Percentiles rank a stretch among this genome's conserved stretches.
These are phyloP conservation scores for Paramarasmius palmivorus DNA, from an alignment of 1,284 basidiomycete species.

Conservation along the genomic window DNA sequence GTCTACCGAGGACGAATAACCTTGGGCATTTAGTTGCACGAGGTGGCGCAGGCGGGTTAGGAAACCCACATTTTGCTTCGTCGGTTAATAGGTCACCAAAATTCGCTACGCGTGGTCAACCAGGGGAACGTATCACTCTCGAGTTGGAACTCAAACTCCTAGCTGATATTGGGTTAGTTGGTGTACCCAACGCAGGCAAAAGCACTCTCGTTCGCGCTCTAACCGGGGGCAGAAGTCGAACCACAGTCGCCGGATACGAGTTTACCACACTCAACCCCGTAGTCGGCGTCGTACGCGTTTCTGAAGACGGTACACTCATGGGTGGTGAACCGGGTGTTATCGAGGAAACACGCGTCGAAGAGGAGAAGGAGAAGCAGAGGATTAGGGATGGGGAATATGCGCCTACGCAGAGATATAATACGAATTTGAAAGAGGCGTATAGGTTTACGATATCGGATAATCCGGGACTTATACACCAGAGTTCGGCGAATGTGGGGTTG, in stretches of 20 bases:
- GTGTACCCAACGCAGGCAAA: conserved; percentile 93
- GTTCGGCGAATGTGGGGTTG: conserved; percentile 88
- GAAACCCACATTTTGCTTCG: conserved; percentile 86
- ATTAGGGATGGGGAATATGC: conserved; percentile 55
- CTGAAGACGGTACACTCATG: conserved; percentile 77
- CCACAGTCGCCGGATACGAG: conserved; percentile 88
- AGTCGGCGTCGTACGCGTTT: conserved; percentile 89
- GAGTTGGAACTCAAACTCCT: conserved; percentile 93
- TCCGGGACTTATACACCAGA: conserved; percentile 86
- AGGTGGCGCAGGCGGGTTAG: conserved; percentile 86
- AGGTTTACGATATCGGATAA: conserved; percentile 98
- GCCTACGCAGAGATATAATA: conserved; percentile 52
- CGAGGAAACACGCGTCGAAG: conserved; percentile 73
- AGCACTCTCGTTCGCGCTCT: conserved; percentile 89
- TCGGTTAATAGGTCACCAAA: conserved; percentile 74
- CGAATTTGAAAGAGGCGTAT: conserved; percentile 55
- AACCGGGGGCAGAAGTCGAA: conserved; percentile 82
- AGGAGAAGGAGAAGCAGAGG: conserved; percentile 43
- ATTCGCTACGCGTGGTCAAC: conserved; percentile 78
- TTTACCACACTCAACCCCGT: conserved; percentile 97
- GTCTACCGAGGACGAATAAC: conserved; percentile 58
- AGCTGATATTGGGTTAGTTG: conserved; percentile 94
- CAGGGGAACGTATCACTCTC: conserved; percentile 83
- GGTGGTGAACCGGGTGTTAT: conserved; percentile 53
- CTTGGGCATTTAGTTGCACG: conserved; percentile 72